A percentile compares a stretch with the other conserved stretches of the same genome.
These are phyloP conservation scores for Penicillium atrosanguineum DNA, from an alignment of 495 filamentous ascomycete species.

Conservation along the genomic window DNA sequence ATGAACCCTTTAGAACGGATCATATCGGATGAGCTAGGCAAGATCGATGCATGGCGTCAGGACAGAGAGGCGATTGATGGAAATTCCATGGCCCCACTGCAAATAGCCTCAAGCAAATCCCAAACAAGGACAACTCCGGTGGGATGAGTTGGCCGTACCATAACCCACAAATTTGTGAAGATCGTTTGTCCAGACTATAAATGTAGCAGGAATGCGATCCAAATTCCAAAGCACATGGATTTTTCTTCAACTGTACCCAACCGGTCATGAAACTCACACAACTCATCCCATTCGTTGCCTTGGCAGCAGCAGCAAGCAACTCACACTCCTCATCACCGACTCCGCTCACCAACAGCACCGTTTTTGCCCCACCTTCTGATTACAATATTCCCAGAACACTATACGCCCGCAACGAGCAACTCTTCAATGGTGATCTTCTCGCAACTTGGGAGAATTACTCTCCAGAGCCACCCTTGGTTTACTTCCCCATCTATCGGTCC, in stretches of 20 bases:
- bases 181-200: constrained; percentile 2
- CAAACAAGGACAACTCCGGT: constrained; percentile 28
- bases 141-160: constrained; percentile 16
- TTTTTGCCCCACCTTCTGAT: constrained; percentile 33
- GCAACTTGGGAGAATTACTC: constrained; percentile 66
- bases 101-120: constrained; percentile 8
- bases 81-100: constrained; percentile 7
- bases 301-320: constrained; percentile 13
- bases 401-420: constrained; percentile 23
- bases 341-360: constrained; percentile 18
- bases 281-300: constrained; percentile 17
- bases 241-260: background rate
- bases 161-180: background rate
- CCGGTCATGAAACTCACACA: constrained; percentile 16
- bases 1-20: background rate
- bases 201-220: background rate
- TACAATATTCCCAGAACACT: constrained; percentile 34
- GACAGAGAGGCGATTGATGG: constrained; percentile 11
- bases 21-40: background rate
- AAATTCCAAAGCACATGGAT: background rate
- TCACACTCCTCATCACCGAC: constrained; percentile 4
- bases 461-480: constrained; percentile 52
- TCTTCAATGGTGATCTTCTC: constrained; percentile 23
- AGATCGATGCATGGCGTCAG: background rate
- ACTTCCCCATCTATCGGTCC: constrained; percentile 66